phyloP scores from a whole-genome alignment of 148 eudicot species.

The Rhododendron kiyosumense region DNA sequence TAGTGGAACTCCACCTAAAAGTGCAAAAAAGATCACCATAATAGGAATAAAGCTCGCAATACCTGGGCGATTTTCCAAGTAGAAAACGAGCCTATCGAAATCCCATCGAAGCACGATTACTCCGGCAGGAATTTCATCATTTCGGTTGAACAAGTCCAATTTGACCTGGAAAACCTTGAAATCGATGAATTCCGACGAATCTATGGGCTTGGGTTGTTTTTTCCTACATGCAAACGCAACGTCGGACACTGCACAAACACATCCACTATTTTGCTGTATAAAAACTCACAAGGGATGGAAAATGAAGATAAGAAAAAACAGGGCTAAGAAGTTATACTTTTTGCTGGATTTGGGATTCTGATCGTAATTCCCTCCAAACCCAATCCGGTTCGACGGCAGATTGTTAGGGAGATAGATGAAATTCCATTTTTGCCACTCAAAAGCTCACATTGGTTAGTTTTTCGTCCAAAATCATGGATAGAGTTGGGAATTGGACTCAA shows the following conservation, averaged over 20 bases:
- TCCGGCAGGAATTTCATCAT: slow-evolving; percentile 47
- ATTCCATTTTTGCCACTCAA: too few species aligned
- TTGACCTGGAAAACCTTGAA: slow-evolving; percentile 35
- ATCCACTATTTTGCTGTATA: too few species aligned
- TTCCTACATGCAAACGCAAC: slow-evolving; percentile 34
- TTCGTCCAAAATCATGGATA: too few species aligned
- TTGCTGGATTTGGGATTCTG: slow-evolving; percentile 30
- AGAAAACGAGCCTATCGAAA: slow-evolving; percentile 48
- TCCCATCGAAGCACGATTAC: slow-evolving; percentile 22
- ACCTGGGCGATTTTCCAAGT: slow-evolving; percentile 68
- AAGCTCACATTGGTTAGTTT: too few species aligned
- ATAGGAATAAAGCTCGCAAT: neutral
- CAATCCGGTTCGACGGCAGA: too few species aligned
- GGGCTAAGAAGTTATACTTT: too few species aligned
- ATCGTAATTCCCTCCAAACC: slow-evolving; percentile 32
- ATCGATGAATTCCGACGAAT: slow-evolving; percentile 73
- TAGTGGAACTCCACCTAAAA: too few species aligned
- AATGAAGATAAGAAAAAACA: too few species aligned
- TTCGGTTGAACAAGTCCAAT: slow-evolving; percentile 35
- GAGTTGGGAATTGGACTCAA: too few species aligned
- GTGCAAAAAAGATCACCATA: neutral
- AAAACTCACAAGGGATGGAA: too few species aligned
- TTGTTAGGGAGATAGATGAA: too few species aligned
- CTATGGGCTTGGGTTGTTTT: slow-evolving; percentile 62
- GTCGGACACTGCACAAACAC: neutral